Conservation (phyloP, 2,329 filamentous ascomycete genomes). For the Diaporthe helianthi region DNA sequence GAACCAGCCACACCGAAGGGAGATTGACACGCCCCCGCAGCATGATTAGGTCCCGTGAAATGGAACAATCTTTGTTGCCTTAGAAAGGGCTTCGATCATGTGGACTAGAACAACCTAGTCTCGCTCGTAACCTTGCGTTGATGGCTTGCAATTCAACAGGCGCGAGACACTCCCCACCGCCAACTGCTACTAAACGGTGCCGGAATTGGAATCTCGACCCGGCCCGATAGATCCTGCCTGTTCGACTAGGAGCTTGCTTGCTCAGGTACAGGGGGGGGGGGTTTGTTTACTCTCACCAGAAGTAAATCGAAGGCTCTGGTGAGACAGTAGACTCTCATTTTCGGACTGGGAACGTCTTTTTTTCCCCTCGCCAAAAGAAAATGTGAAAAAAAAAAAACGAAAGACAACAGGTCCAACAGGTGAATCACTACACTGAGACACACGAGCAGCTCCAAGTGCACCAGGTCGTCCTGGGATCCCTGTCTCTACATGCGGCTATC, state of each 20-base stretch:
- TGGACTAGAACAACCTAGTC: neutral
- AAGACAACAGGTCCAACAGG: neutral
- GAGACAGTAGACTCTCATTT: neutral
- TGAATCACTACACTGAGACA: neutral
- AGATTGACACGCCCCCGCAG: conserved; percentile 1
- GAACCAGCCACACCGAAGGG: neutral
- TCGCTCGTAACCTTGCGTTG: neutral
- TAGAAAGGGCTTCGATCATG: neutral
- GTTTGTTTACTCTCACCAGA: neutral
- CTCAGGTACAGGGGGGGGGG: neutral
- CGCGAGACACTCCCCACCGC: neutral
- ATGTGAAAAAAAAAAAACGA: neutral
- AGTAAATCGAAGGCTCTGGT: neutral
- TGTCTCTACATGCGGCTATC: neutral
- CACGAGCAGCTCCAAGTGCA: neutral
- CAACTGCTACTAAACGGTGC: neutral
- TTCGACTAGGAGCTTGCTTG: no score
- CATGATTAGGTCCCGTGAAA: conserved; percentile 1
- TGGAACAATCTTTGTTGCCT: neutral
- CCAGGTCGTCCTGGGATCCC: neutral
- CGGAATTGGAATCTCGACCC: neutral
- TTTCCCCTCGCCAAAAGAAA: neutral
- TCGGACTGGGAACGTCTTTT: neutral
- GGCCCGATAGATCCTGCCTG: neutral
- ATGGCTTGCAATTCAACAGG: neutral